Conservation (phyloP, 495 filamentous ascomycete genomes). For the Apiosordaria backusii region DNA sequence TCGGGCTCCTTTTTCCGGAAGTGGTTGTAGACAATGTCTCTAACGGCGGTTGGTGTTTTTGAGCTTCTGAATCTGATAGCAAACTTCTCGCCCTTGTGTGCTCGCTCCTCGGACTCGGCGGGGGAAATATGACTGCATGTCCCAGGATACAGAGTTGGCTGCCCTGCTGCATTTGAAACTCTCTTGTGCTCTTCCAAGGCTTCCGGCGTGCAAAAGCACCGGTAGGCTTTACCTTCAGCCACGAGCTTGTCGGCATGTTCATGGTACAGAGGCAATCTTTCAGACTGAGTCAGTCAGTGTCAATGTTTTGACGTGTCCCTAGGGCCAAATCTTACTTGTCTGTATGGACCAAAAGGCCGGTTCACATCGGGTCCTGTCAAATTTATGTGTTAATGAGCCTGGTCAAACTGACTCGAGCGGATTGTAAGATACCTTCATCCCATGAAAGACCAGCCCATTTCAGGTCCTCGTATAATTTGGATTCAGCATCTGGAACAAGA, state of each 20-base stretch:
- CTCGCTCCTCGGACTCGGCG: constrained; percentile 65
- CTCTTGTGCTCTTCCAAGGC: constrained; percentile 62
- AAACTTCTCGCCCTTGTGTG: constrained; percentile 63
- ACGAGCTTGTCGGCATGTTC: constrained; percentile 69
- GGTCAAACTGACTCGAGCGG: neutral
- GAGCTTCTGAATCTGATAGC: constrained; percentile 71
- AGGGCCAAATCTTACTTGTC: neutral
- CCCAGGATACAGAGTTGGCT: constrained; percentile 70
- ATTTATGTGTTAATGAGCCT: constrained; percentile 16
- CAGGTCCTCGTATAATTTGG: constrained; percentile 70
- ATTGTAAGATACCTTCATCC: constrained; percentile 73
- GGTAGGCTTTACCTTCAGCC: constrained; percentile 69
- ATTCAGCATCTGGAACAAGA: constrained; percentile 68
- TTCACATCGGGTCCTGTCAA: constrained; percentile 67
- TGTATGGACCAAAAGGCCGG: neutral
- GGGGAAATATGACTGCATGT: constrained; percentile 63
- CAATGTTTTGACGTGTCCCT: neutral
- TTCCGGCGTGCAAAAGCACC: constrained; percentile 84
- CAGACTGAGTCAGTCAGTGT: constrained; percentile 54
- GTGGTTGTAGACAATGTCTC: constrained; percentile 74
- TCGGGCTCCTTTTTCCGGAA: constrained; percentile 44
- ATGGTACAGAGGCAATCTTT: constrained; percentile 71
- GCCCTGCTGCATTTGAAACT: constrained; percentile 55
- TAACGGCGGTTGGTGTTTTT: constrained; percentile 54
- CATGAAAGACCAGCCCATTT: constrained; percentile 86